A percentile compares a stretch with the other conserved stretches of the same genome.
Evolutionary conservation across 2,329 filamentous ascomycete genomes (phyloP).

Genomic region (Clarireedia paspali): DNA sequence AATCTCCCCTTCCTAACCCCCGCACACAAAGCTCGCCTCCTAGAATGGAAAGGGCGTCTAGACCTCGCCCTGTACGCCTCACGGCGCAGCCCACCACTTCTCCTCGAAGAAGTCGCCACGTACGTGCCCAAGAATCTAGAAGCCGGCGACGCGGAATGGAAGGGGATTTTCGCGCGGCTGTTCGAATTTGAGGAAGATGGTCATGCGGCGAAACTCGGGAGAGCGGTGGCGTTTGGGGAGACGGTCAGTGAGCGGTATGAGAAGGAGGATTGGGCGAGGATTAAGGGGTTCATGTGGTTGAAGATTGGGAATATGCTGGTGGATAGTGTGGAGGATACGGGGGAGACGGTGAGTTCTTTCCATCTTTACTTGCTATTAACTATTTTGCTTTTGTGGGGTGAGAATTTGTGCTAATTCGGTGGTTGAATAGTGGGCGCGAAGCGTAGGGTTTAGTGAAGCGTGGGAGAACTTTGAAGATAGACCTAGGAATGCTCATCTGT

Average conservation of each 20-base stretch:
- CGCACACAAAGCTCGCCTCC: conserved; percentile 56
- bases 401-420: not conserved
- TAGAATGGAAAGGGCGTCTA: conserved; percentile 75
- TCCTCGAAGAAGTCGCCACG: conserved; percentile 47
- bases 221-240: conserved; percentile 61
- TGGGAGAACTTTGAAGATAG: conserved; percentile 43
- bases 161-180: conserved; percentile 40
- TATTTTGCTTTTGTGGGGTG: no score
- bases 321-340: conserved; percentile 49
- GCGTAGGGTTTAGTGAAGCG: conserved; percentile 55
- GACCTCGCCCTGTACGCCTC: conserved; percentile 71
- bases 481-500: conserved; percentile 15
- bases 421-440: conserved; percentile 47
- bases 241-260: conserved; percentile 40
- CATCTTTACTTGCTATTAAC: no score
- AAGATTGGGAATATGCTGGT: conserved; percentile 53
- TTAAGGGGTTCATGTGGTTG: conserved; percentile 53
- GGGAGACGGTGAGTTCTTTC: conserved; percentile 15
- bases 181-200: conserved; percentile 62
- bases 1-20: conserved; percentile 51
- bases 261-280: conserved; percentile 40
- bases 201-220: conserved; percentile 67
- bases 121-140: conserved; percentile 44
- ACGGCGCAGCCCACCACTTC: conserved; percentile 53
- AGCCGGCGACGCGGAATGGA: conserved; percentile 22